Evolutionary conservation across 345 rosid species (phyloP), one percentile per base, ranked within the genome.

Genomic region (Bruguiera gymnorhiza): DNA sequence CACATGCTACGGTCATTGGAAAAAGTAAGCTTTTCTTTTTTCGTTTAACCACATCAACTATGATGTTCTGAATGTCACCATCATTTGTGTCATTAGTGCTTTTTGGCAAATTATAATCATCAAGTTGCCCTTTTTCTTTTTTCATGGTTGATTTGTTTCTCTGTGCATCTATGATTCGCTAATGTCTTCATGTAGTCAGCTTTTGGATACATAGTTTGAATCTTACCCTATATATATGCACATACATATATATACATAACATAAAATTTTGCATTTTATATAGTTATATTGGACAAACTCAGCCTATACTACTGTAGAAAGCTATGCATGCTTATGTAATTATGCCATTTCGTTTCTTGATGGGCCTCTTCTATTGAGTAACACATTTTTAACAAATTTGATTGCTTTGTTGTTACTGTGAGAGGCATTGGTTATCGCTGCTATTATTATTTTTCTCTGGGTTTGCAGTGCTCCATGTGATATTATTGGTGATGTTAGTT

Each of bases 1-100:
- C 67, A 91, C 98, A 13, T 89, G 98, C 77, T 94, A 94, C 61
- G 79, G 85, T 59, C 98, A 94, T 83, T 84, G 75, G 82, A 88
- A 77, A 82, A 73, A 79, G 98, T 94, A 84, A 78, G 87, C 37
- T 36, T 26, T 2, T 57, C 63, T 70, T 61, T 18, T 13, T 57
- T 11, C 4, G 0, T 11, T 39, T 39, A 39, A 8, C 24, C 56
- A 3, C 36, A 26, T 54, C 65, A 2, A 62, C 48, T 36, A 6
- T 62, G 36, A 8, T 29, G 13, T 61, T 53, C 31, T 66, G 30
- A 11, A 70, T 60, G 26, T 61, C 34, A 71, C 62, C 34, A 15
- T 16, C 19, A 55, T 4, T 58, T 70, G n/a, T 16, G 48, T 19
- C 65, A 2, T 9, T 39, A 10, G 48, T 39, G 48, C 48, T 39